Evolutionary conservation across 768 basidiomycete genomes (phyloP).

Genomic region (Chlorophyllum brunneum): DNA sequence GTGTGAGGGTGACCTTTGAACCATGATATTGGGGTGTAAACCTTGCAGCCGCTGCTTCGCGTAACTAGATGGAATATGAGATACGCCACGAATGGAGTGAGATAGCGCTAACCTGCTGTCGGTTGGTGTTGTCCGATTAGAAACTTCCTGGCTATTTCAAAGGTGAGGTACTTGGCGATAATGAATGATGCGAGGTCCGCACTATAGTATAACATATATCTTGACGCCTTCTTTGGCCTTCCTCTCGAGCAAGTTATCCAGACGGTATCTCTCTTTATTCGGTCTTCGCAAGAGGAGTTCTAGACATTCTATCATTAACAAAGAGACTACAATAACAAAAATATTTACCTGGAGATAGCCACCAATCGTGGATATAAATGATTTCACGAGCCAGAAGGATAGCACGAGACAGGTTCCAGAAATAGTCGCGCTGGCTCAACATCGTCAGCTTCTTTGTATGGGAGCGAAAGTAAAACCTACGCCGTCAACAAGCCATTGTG

Average conservation of each 20-base stretch:
- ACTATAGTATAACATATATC: conserved; percentile 95
- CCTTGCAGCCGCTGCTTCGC: conserved; percentile 77
- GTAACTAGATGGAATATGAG: conserved; percentile 42
- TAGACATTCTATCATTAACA: conserved; percentile 18
- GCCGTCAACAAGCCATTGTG: conserved; percentile 98
- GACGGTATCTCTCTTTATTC: conserved; percentile 75
- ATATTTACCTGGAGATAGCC: conserved; percentile 78
- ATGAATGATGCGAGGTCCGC: conserved; percentile 20
- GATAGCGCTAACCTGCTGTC: conserved; percentile 75
- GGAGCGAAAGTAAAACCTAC: conserved; percentile 41
- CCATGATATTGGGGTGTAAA: conserved; percentile 90
- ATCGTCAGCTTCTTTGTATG: conserved; percentile 6
- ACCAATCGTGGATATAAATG: conserved; percentile 98
- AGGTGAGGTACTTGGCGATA: conserved; percentile 9
- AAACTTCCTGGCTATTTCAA: conserved; percentile 80
- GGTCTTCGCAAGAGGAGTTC: conserved; percentile 87
- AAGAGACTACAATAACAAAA: neutral
- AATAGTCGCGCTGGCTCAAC: conserved; percentile 82
- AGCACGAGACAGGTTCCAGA: conserved; percentile 94
- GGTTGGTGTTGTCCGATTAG: conserved; percentile 88
- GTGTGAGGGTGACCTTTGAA: conserved; percentile 96
- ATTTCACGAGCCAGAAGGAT: conserved; percentile 82
- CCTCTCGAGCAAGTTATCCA: conserved; percentile 81
- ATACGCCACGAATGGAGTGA: neutral
- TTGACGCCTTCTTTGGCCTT: conserved; percentile 97